Evolutionary conservation across 140 eudicot genomes (phyloP).

Genomic region (Eryngium alpinum): DNA sequence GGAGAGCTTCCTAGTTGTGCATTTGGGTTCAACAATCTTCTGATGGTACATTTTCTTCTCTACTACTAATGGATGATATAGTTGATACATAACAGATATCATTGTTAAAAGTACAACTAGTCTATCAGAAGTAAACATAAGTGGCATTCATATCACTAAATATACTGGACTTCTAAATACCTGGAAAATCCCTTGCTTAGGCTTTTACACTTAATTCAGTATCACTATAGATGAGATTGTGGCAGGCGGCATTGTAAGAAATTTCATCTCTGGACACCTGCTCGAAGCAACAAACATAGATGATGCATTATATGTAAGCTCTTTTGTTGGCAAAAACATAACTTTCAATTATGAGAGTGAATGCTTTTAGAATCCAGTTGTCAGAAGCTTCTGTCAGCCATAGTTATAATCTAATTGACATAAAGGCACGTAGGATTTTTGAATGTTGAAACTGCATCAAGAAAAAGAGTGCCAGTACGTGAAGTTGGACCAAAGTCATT

Average conservation of each 20-base stretch:
- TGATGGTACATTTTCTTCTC: slow-evolving; percentile 47
- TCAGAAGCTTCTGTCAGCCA: slow-evolving; percentile 76
- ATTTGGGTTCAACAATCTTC: slow-evolving; percentile 75
- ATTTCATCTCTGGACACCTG: slow-evolving; percentile 82
- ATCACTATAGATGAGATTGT: slow-evolving; percentile 61
- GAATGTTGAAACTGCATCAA: slow-evolving; percentile 89
- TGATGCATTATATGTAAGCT: slow-evolving; percentile 65
- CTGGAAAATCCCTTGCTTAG: slow-evolving; percentile 26
- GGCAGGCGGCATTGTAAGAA: slow-evolving; percentile 75
- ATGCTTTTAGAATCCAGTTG: slow-evolving; percentile 38
- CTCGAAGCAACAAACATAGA: slow-evolving; percentile 79
- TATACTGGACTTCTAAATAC: background rate
- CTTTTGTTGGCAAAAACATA: background rate
- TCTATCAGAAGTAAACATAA: background rate
- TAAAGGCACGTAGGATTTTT: slow-evolving; percentile 54
- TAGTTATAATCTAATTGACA: slow-evolving; percentile 70
- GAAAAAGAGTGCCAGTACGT: slow-evolving; percentile 51
- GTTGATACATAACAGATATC: background rate
- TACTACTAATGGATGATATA: background rate
- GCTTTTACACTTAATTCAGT: slow-evolving; percentile 91
- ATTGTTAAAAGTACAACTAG: background rate
- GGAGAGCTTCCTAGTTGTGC: slow-evolving; percentile 99
- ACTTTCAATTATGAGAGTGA: background rate
- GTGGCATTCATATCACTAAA: background rate
- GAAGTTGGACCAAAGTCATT: slow-evolving; percentile 60